Evolutionary conservation across 768 basidiomycete genomes (phyloP), one percentile per base, ranked within the genome.

Genomic region (Macrolepiota dolichaula): DNA sequence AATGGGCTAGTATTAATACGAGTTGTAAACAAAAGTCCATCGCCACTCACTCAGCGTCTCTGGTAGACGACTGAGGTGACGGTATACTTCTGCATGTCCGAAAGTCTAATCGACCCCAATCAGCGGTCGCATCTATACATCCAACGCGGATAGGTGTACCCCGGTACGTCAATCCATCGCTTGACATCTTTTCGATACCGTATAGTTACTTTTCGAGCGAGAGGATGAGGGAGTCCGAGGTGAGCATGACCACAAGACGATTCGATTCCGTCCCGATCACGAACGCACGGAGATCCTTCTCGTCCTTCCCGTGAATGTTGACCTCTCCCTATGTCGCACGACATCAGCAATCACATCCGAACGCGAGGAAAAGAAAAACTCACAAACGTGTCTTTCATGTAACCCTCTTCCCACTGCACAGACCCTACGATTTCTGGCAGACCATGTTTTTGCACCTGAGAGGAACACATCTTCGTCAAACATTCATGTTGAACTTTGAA

Each of bases 311-410:
- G 10, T 54, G 36, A 12, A 38, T n/a, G 2, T 35, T 37, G 36
- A n/a, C 24, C 2, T 19, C 37, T 24, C 52, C 52, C 52, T 40
- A 13, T 44, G 7, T 44, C 15, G 15, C 29, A 32, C 7, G 35
- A 36, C 19, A 22, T 38, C n/a, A 54, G 11, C 37, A 11, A 19
- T 24, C 13, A 44, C 17, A n/a, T 44, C 42, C 4, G 42, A 19
- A 44, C 19, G 37, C 65, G 57, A 70, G 66, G 68, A 61, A 62
- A 66, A 59, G 63, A 64, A n/a, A 60, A 64, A 24, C 55, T 46
- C 7, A 57, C 55, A 13, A 57, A 57, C 6, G 55, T 57, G 6
- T 57, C 46, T 35, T 13, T 12, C 17, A 57, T 29, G 10, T 46
- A 47, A 7, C 46, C 55, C 12, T 57, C 55, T n/a, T 57, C 32